phyloP scores from a whole-genome alignment of 768 basidiomycete genomes.

The Tylopilus felleus region DNA sequence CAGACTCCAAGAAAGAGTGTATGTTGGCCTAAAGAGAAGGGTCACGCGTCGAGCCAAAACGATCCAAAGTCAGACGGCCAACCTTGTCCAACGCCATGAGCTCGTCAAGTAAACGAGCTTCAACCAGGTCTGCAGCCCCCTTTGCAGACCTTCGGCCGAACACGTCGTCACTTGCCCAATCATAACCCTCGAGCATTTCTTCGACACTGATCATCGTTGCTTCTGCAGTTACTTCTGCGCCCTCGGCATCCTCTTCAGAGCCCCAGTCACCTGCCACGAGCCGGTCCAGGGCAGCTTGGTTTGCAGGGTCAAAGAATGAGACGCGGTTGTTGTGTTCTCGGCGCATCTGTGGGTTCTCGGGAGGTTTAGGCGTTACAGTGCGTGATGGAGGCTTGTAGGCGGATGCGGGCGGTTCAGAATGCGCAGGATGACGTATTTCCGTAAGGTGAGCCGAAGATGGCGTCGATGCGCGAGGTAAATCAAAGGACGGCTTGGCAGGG shows the following conservation, averaged over 20 bases:
- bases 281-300: slow-evolving; percentile 71
- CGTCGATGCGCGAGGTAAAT: slow-evolving; percentile 14
- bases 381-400: slow-evolving; percentile 28
- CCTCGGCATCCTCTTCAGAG: slow-evolving; percentile 48
- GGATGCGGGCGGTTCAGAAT: slow-evolving; percentile 16
- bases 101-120: slow-evolving; percentile 85
- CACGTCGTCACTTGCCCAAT: slow-evolving; percentile 88
- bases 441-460: slow-evolving; percentile 14
- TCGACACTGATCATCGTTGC: slow-evolving; percentile 90
- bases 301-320: slow-evolving; percentile 78
- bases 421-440: slow-evolving; percentile 14
- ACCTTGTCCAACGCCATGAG: slow-evolving; percentile 93
- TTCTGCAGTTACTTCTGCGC: slow-evolving; percentile 71
- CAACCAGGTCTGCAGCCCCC: slow-evolving; percentile 87
- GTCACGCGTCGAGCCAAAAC: slow-evolving; percentile 1
- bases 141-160: slow-evolving; percentile 59
- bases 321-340: slow-evolving; percentile 66
- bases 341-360: slow-evolving; percentile 38
- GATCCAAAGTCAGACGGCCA: slow-evolving; percentile 8
- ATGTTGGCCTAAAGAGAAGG: slow-evolving; percentile 67
- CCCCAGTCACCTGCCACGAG: slow-evolving; percentile 50
- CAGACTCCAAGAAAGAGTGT: slow-evolving; percentile 94
- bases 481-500: slow-evolving; percentile 19
- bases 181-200: slow-evolving; percentile 98
- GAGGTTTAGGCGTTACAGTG: slow-evolving; percentile 28